These are phyloP conservation scores for Termitomyces sp. DNA, from an alignment of 768 basidiomycete genomes.

Conservation along the genomic window DNA sequence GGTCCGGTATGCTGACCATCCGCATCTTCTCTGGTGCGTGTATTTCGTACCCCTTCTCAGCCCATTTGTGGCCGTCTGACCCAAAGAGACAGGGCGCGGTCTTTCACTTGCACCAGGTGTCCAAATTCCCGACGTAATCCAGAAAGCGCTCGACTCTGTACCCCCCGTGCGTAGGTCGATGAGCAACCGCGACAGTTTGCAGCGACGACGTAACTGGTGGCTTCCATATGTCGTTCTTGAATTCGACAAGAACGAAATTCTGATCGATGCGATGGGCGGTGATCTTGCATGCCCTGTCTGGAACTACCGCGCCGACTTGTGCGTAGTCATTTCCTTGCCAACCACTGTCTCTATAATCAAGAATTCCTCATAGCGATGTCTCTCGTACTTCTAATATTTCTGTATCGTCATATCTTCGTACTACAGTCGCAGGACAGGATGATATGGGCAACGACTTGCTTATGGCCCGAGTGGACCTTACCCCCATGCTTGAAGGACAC, in stretches of 20 bases:
- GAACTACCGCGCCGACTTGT: conserved; percentile 97
- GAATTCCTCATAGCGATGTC: conserved; percentile 68
- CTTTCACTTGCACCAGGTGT: conserved; percentile 77
- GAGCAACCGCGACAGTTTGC: conserved; percentile 86
- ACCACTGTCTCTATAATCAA: background rate
- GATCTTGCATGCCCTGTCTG: conserved; percentile 86
- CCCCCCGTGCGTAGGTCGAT: conserved; percentile 52
- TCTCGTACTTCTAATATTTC: conserved; percentile 91
- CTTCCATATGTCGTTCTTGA: conserved; percentile 97
- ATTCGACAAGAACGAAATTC: conserved; percentile 96
- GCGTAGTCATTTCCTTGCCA: conserved; percentile 28
- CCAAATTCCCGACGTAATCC: conserved; percentile 79
- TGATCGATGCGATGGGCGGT: conserved; percentile 96
- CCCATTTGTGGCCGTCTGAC: background rate
- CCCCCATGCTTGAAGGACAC: conserved; percentile 76
- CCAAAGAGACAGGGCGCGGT: conserved; percentile 56
- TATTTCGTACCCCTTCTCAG: background rate
- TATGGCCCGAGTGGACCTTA: conserved; percentile 89
- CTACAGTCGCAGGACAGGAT: conserved; percentile 71
- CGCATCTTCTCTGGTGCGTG: conserved; percentile 86
- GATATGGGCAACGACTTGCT: conserved; percentile 98
- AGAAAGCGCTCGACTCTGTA: conserved; percentile 68
- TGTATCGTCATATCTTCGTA: conserved; percentile 88
- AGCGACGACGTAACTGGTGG: conserved; percentile 94
- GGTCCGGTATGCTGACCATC: conserved; percentile 92